These are phyloP conservation scores for Magnolia sinica DNA, from an alignment of 164 flowering plant species.

Conservation along the genomic window DNA sequence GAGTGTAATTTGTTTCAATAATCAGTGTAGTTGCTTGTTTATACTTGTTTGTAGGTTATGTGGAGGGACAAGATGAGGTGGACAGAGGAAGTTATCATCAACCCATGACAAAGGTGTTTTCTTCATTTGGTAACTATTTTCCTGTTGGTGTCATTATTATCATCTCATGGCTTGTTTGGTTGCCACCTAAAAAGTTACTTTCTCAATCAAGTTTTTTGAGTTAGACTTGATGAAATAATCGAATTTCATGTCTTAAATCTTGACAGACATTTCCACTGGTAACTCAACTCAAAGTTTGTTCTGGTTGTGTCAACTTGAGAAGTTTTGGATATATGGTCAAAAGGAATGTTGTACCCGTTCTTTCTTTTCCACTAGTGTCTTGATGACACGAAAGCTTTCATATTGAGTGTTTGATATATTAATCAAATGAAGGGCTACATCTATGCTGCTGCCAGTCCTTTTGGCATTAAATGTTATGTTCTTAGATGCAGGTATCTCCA, in stretches of 20 bases:
- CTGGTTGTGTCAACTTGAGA: too few species aligned
- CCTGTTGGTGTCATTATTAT: neutral
- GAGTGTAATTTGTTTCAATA: neutral
- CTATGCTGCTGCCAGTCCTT: neutral
- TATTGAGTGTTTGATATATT: neutral
- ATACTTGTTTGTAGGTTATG: slow-evolving; percentile 58
- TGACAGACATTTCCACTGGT: too few species aligned
- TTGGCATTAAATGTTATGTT: neutral
- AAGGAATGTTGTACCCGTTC: too few species aligned
- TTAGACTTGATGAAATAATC: too few species aligned
- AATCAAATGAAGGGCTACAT: neutral
- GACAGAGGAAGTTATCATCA: slow-evolving; percentile 66
- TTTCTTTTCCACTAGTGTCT: slow-evolving; percentile 36
- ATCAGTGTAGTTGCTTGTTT: neutral
- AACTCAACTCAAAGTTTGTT: too few species aligned
- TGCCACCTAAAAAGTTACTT: too few species aligned
- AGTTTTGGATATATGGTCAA: too few species aligned
- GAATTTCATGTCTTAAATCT: too few species aligned
- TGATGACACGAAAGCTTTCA: slow-evolving; percentile 38
- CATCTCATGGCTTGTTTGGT: too few species aligned
- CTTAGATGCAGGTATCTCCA: neutral
- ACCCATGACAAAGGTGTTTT: slow-evolving; percentile 63
- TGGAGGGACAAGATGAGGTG: slow-evolving; percentile 75
- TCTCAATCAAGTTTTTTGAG: slow-evolving; percentile 1
- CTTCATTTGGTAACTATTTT: neutral